These are phyloP conservation scores for Gracilariopsis chorda DNA, from an alignment of 23 red algal genomes.

Conservation along the genomic window DNA sequence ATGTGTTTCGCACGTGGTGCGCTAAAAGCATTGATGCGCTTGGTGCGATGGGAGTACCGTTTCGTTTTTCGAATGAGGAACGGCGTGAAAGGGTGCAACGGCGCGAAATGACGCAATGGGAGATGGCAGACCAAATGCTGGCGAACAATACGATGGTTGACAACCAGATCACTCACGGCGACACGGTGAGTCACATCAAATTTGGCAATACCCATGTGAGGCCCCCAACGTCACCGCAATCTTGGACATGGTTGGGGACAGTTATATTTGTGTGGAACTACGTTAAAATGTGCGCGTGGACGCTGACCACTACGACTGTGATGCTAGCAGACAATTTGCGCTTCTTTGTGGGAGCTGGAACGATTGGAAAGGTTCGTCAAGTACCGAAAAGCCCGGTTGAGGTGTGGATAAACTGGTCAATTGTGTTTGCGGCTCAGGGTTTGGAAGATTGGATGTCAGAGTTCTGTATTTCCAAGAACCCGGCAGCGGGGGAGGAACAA, in stretches of 20 bases:
- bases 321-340: not conserved
- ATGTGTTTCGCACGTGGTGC: constrained; percentile 1
- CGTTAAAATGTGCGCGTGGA: not conserved
- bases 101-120: not conserved
- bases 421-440: not conserved
- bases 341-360: not conserved
- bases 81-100: not conserved
- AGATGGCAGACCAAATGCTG: not conserved
- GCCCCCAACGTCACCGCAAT: not conserved
- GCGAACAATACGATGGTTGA: not conserved
- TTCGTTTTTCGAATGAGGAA: not conserved
- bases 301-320: not conserved
- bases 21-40: not conserved
- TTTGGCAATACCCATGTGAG: not conserved
- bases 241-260: not conserved
- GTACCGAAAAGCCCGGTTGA: not conserved
- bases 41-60: not conserved
- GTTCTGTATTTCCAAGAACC: not conserved
- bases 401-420: not conserved
- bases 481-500: not conserved
- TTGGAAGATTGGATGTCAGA: not conserved
- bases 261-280: not conserved
- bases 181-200: not conserved
- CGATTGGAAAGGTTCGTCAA: not conserved
- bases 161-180: not conserved